These are phyloP conservation scores for Scutellaria barbata DNA, from an alignment of 257 asterid genomes.

Conservation along the genomic window DNA sequence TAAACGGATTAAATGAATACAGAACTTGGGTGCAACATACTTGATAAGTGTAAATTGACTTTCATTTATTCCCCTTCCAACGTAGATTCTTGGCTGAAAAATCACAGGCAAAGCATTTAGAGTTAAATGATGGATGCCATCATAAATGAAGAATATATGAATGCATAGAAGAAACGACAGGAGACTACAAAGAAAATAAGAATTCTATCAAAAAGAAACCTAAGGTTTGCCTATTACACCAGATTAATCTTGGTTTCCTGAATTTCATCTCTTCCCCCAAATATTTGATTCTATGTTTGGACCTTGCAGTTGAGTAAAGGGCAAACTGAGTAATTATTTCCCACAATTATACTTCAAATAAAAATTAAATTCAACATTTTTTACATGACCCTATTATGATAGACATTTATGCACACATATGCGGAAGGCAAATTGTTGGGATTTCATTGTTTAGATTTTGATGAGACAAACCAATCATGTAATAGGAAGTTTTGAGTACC, in stretches of 20 bases:
- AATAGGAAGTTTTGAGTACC: too few species aligned
- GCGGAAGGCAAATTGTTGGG: too few species aligned
- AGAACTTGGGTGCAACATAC: conserved; percentile 46
- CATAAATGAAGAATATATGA: conserved; percentile 32
- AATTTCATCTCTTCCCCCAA: background rate
- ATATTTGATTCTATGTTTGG: background rate
- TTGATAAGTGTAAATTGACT: conserved; percentile 79
- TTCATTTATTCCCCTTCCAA: conserved; percentile 93
- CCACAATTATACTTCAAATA: conserved; percentile 5
- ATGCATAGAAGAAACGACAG: conserved; percentile 14
- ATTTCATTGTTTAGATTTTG: too few species aligned
- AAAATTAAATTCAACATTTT: too few species aligned
- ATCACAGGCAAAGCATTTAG: conserved; percentile 29
- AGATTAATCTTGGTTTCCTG: conserved; percentile 22
- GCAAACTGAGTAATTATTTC: background rate
- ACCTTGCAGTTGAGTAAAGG: background rate
- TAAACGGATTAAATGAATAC: conserved; percentile 24
- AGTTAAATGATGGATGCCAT: conserved; percentile 27
- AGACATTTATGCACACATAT: too few species aligned
- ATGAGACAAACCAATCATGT: too few species aligned
- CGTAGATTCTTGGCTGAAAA: conserved; percentile 81
- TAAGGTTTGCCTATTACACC: background rate
- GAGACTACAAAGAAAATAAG: conserved; percentile 3
- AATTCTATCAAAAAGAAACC: conserved; percentile 23
- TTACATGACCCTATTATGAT: too few species aligned